These are phyloP conservation scores for Chytriomyces sp. DNA, from an alignment of 192 early-diverging fungal genomes.

Conservation along the genomic window DNA sequence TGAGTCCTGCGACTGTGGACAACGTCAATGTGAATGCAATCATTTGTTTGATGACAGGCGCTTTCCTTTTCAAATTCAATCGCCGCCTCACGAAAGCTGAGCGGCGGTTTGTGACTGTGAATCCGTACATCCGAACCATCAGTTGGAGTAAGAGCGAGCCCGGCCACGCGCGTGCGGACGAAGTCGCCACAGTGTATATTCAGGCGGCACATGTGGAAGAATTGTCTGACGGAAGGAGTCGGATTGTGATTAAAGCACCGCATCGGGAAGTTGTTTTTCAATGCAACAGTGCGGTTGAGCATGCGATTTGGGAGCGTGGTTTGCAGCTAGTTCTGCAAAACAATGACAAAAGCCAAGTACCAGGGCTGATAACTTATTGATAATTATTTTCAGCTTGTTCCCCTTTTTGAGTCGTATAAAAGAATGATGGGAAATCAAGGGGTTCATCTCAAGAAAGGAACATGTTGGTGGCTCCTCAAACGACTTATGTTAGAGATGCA, in stretches of 20 bases:
- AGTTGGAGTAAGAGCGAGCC: constrained; percentile 29
- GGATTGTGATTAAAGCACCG: constrained; percentile 26
- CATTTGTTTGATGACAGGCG: constrained; percentile 28
- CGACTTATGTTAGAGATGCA: too few relatives aligned
- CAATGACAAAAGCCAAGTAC: too few relatives aligned
- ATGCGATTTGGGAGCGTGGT: constrained; percentile 35
- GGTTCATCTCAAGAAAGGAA: too few relatives aligned
- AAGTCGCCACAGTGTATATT: constrained; percentile 17
- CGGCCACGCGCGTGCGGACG: neutral
- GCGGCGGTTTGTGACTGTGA: constrained; percentile 29
- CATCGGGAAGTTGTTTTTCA: constrained; percentile 30
- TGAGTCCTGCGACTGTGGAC: neutral
- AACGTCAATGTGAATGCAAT: constrained; percentile 24
- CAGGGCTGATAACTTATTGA: too few relatives aligned
- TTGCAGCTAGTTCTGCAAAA: too few relatives aligned
- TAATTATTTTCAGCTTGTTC: too few relatives aligned
- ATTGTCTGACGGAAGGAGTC: constrained; percentile 20
- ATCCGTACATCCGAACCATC: constrained; percentile 31
- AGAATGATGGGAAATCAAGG: too few relatives aligned
- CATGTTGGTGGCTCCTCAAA: too few relatives aligned
- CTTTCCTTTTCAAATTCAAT: constrained; percentile 28
- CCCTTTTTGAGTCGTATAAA: too few relatives aligned
- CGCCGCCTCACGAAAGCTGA: constrained; percentile 24
- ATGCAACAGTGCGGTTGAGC: constrained; percentile 14
- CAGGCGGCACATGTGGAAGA: constrained; percentile 33